These are phyloP conservation scores for Paramecium caudatum DNA, from an alignment of 73 alveolate genomes.

Conservation along the genomic window DNA sequence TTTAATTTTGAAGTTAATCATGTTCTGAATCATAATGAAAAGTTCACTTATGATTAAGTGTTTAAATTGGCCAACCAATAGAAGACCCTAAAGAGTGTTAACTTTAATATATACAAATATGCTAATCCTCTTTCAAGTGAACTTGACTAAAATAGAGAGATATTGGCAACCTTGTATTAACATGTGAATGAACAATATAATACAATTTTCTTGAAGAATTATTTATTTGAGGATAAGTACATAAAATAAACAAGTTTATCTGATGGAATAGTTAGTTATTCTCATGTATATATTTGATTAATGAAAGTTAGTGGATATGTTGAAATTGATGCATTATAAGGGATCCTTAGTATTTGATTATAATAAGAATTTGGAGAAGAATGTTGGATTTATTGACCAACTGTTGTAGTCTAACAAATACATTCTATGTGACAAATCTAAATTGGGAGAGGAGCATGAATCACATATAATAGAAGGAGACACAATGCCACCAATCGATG, in stretches of 20 bases:
- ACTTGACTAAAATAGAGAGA: slow-evolving; percentile 51
- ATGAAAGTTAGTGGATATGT: slow-evolving; percentile 44
- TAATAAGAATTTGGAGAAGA: slow-evolving; percentile 47
- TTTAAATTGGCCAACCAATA: slow-evolving; percentile 55
- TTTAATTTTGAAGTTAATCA: slow-evolving; percentile 60
- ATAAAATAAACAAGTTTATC: neutral
- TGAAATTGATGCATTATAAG: slow-evolving; percentile 57
- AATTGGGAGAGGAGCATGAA: slow-evolving; percentile 51
- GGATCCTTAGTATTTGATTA: slow-evolving; percentile 55
- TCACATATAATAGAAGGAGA: slow-evolving; percentile 44
- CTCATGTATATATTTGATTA: slow-evolving; percentile 30
- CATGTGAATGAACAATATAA: slow-evolving; percentile 18
- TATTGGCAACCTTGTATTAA: slow-evolving; percentile 49
- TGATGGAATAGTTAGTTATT: slow-evolving; percentile 45
- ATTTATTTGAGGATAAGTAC: neutral
- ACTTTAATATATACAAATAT: slow-evolving; percentile 65
- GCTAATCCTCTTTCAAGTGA: slow-evolving; percentile 52
- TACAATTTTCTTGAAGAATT: slow-evolving; percentile 49
- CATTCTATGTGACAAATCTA: slow-evolving; percentile 6
- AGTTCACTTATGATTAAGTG: slow-evolving; percentile 11
- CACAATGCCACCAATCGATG: slow-evolving; percentile 48
- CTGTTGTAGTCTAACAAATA: slow-evolving; percentile 13
- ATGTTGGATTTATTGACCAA: slow-evolving; percentile 35
- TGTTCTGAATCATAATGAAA: slow-evolving; percentile 7
- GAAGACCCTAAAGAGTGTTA: slow-evolving; percentile 43